Base-by-base conservation (phyloP, 2,329 filamentous ascomycete genomes). In the Apiospora sp. region DNA sequence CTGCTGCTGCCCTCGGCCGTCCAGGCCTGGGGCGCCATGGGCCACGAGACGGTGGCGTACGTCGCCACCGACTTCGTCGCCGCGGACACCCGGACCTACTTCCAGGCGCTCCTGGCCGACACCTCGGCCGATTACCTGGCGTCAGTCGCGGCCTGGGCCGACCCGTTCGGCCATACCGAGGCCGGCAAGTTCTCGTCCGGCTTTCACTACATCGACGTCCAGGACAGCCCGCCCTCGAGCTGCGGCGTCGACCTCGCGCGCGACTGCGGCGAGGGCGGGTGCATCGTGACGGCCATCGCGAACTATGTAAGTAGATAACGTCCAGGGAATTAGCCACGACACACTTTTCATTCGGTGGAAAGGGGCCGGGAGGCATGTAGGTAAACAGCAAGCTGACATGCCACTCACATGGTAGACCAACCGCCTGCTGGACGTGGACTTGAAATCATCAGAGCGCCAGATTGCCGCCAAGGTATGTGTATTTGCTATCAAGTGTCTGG, bases 181-280 rank as follows among this genome's bases (percentile, higher is more conserved):
- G 84, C 82, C 1, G 87, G 87, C 41, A 77, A 77, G 2, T 89
- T 83, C 77, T 86, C 85, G 0, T 82, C 83, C 7, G 81, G 83
- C 0, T 84, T 83, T 74, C 87, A 89, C 80, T 89, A 83, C 77
- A 88, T 89, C 81, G 91, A 92, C 79, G 90, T 91, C 73, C 87
- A 91, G 77, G 91, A 93, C 81, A 80, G 82, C 76, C 91, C 91
- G 71, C 91, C 91, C 0, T 77, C 78, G 22, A 83, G 81, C 67
- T 92, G 91, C 82, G 85, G 85, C 73, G 87, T 92, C 75, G 85
- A 89, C 76, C 86, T 87, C 72, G 82, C 84, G 34, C 87, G 91
- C 71, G 91, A 92, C 82, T 93, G 91, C 83, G 88, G 89, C 74
- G 82, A 81, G 13, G 83, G 82, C 14, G 90, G 90, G n/a, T 93